A percentile compares a stretch with the other conserved stretches of the same genome.
Evolutionary conservation across 108 stramenopile species (phyloP).

Genomic region (Pelagomonas calceolata): DNA sequence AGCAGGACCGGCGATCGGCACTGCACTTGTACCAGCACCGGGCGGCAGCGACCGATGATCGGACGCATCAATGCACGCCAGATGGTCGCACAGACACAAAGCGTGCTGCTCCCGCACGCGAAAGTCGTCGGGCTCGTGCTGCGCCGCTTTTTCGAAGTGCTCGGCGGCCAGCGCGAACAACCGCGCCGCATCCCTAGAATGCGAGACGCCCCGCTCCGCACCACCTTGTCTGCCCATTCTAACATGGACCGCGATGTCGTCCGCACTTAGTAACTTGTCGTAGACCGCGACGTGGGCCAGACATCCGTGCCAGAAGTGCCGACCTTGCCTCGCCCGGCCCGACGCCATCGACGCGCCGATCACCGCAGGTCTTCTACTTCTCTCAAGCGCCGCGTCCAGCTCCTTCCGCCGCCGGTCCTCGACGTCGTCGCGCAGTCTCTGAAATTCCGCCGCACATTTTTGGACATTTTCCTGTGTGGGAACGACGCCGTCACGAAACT

Average conservation of each 20-base stretch:
- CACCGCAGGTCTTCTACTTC: constrained; percentile 20
- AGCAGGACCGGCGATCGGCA: background rate
- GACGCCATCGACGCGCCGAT: constrained; percentile 28
- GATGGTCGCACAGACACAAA: constrained; percentile 1
- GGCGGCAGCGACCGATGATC: background rate
- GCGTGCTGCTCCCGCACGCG: constrained; percentile 16
- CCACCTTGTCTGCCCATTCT: constrained; percentile 9
- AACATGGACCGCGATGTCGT: constrained; percentile 22
- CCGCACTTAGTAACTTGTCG: constrained; percentile 11
- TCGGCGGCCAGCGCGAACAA: constrained; percentile 23
- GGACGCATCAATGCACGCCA: background rate
- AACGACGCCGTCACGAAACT: too few species aligned
- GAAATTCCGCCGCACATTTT: constrained; percentile 23
- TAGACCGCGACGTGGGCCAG: constrained; percentile 40
- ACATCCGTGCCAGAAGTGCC: constrained; percentile 30
- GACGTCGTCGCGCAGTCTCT: constrained; percentile 25
- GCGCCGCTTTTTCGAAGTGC: constrained; percentile 18
- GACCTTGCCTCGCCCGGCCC: constrained; percentile 19
- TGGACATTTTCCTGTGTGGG: constrained; percentile 29
- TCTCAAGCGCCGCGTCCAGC: constrained; percentile 20
- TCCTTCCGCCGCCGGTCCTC: constrained; percentile 18
- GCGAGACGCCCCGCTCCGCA: background rate
- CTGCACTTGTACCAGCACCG: background rate
- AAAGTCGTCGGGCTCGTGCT: constrained; percentile 6
- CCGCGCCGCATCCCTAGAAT: constrained; percentile 27